Evolutionary conservation across 1,284 basidiomycete genomes (phyloP).

Genomic region (Leccinum fuscescens): DNA sequence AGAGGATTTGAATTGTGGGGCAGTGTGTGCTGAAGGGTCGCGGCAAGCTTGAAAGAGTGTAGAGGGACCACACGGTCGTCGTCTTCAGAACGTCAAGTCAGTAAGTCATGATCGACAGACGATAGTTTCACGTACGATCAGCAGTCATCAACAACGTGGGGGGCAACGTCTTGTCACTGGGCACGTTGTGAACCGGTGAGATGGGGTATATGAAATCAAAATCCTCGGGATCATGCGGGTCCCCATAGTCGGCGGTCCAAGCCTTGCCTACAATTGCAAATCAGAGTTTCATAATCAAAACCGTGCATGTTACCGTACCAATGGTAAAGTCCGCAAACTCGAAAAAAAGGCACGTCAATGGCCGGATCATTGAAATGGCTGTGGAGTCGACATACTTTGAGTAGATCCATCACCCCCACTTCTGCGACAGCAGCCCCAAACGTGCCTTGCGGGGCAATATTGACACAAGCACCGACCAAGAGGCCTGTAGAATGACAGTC

Average conservation of each 20-base stretch:
- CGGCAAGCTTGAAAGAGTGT: slow-evolving; percentile 80
- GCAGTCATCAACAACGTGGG: slow-evolving; percentile 72
- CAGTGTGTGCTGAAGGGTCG: slow-evolving; percentile 65
- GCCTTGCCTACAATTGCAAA: slow-evolving; percentile 51
- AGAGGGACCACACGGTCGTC: slow-evolving; percentile 82
- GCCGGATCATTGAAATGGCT: neutral
- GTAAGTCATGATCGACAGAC: slow-evolving; percentile 3
- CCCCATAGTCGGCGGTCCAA: slow-evolving; percentile 83
- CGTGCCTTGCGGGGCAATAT: slow-evolving; percentile 75
- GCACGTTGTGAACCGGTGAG: slow-evolving; percentile 76
- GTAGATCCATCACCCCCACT: slow-evolving; percentile 80
- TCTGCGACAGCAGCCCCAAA: slow-evolving; percentile 80
- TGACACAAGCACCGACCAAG: slow-evolving; percentile 76
- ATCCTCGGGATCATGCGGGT: slow-evolving; percentile 70
- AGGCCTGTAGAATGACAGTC: slow-evolving; percentile 47
- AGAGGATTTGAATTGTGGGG: slow-evolving; percentile 68
- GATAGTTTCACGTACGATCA: slow-evolving; percentile 57
- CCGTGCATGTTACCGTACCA: slow-evolving; percentile 38
- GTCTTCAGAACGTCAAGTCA: slow-evolving; percentile 42
- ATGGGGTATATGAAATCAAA: slow-evolving; percentile 82
- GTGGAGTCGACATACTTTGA: slow-evolving; percentile 51
- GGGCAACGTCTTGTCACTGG: slow-evolving; percentile 59
- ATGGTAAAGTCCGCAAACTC: slow-evolving; percentile 79
- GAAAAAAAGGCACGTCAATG: slow-evolving; percentile 8
- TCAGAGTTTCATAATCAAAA: slow-evolving; percentile 5